These are phyloP conservation scores for Fraxinus ornus DNA, from an alignment of 305 asterid species.

Conservation along the genomic window DNA sequence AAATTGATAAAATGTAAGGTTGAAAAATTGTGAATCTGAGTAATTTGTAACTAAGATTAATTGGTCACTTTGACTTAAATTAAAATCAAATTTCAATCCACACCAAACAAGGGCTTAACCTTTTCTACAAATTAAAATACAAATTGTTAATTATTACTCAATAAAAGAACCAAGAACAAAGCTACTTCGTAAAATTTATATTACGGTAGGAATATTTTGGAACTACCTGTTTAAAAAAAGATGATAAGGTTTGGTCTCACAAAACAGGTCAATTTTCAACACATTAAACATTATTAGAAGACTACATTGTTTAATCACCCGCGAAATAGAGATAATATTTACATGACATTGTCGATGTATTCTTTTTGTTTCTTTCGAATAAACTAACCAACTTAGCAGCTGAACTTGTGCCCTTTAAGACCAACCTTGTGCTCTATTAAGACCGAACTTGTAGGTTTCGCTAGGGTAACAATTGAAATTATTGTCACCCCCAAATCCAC, in stretches of 20 bases:
- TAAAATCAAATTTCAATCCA: no score
- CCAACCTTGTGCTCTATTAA: background rate
- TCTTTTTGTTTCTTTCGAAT: background rate
- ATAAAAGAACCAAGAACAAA: no score
- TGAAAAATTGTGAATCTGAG: no score
- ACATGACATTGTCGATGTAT: background rate
- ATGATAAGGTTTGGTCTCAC: background rate
- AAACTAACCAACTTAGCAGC: background rate
- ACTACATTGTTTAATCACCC: background rate
- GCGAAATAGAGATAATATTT: background rate
- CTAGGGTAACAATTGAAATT: slow-evolving; percentile 36
- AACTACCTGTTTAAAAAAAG: no score
- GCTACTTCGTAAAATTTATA: no score
- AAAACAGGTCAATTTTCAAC: background rate
- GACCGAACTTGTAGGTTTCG: slow-evolving; percentile 39
- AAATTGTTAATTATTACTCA: no score
- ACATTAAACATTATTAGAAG: background rate
- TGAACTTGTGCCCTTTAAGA: background rate
- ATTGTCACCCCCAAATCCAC: slow-evolving; percentile 39
- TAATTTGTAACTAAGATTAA: no score
- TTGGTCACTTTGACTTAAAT: no score
- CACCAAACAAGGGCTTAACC: no score
- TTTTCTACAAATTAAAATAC: no score
- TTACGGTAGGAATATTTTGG: no score
- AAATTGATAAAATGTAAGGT: no score